Evolutionary conservation across 331 rosid genomes (phyloP).

Genomic region (Erythrophleum ivorense): DNA sequence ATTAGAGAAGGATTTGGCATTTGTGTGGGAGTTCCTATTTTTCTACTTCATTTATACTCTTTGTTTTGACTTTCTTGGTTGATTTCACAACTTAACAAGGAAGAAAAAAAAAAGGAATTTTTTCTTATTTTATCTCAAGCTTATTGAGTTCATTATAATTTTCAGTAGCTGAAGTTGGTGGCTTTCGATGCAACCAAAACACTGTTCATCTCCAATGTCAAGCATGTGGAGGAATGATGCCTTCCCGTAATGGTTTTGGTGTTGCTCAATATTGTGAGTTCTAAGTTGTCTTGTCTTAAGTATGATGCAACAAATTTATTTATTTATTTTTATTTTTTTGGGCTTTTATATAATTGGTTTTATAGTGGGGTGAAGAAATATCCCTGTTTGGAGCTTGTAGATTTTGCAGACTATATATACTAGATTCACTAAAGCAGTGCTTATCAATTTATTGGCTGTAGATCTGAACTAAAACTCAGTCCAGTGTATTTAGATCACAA

Average conservation of each 20-base stretch:
- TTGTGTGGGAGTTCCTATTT: neutral
- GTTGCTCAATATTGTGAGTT: slow-evolving; percentile 74
- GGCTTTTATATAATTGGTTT: slow-evolving; percentile 9
- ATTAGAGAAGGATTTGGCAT: slow-evolving; percentile 17
- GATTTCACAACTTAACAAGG: slow-evolving; percentile 1
- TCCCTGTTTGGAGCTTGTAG: slow-evolving; percentile 22
- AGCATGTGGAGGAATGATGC: slow-evolving; percentile 98
- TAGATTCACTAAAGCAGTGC: neutral
- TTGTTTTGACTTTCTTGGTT: slow-evolving; percentile 8
- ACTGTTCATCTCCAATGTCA: slow-evolving; percentile 86
- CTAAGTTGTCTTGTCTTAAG: slow-evolving; percentile 45
- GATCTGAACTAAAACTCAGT: neutral
- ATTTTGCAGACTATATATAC: neutral
- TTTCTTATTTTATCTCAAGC: slow-evolving; percentile 23
- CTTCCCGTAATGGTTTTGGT: slow-evolving; percentile 56
- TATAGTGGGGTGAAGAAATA: slow-evolving; percentile 12
- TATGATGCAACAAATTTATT: slow-evolving; percentile 10
- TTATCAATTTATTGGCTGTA: neutral
- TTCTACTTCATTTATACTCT: neutral
- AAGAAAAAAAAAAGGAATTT: neutral
- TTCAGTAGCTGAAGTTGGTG: slow-evolving; percentile 68
- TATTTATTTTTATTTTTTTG: neutral
- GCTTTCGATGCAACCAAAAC: slow-evolving; percentile 62
- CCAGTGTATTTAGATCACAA: neutral
- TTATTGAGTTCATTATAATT: slow-evolving; percentile 32